Evolutionary conservation across 331 rosid genomes (phyloP), one percentile per base, ranked within the genome.

Genomic region (Ulmus americana): DNA sequence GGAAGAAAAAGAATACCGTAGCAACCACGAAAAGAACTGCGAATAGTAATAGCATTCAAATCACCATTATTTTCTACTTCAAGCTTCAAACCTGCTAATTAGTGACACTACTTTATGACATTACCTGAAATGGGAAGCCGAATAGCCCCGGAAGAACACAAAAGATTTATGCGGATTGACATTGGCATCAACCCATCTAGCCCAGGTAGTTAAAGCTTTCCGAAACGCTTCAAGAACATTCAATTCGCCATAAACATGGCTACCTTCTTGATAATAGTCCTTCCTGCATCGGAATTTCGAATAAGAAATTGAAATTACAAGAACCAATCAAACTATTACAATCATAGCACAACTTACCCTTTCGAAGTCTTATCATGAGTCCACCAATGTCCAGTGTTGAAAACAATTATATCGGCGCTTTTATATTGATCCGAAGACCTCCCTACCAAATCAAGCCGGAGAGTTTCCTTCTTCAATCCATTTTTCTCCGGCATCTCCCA

Each of bases 361-460:
- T 18, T 82, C 14, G 98, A 73, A 49, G 98, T 94, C 79, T 94
- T 94, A 0, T 89, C 97, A 76, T 94, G 98, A 65, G 95, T 94
- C 98, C 98, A 94, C 98, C 98, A 94, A 70, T 94, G 98, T n/a
- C 97, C 98, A n/a, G 98, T 89, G 85, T 94, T 94, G 75, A 94
- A 94, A 69, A 94, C 61, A 40, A 94, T 67, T 8, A 94, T 65
- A 79, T 94, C 97, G 5, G 97, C 98, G 55, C 74, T 79, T 76
- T 89, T 87, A 50, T 87, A 94, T 13, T 80, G 83, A 68, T 74
- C 59, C 0, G 95, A 77, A 41, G 95, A 79, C 70, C 67, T 75
- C 65, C 91, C 95, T 28, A 94, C 89, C 57, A 89, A 74, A 82
- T 94, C 98, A 0, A 94, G 95, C 52, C 95, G 98, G 54, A 94